Evolutionary conservation across 1,139 yeast species (phyloP), one percentile per base, ranked within the genome.

Genomic region (Lizanozyma gosingica): DNA sequence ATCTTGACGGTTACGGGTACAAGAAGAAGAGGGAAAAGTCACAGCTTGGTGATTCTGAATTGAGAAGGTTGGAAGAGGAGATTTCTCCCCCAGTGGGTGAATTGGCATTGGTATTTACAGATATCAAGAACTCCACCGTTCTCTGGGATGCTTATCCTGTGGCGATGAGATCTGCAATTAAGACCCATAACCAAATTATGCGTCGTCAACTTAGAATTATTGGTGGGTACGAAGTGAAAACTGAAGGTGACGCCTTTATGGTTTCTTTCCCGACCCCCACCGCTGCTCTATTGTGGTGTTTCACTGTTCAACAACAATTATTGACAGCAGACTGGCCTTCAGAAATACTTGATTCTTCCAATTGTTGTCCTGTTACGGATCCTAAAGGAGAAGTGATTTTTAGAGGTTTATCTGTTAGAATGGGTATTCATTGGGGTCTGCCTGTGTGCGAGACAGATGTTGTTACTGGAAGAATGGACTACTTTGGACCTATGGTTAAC

Each of bases 201-300:
- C 78, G 99, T 56, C 78, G 98, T 40, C 94, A 87, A 53, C 66
- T 92, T 48, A 76, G 97, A 49, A 82, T 90, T 39, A 87, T 86
- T 52, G 97, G 97, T 35, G 98, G 98, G 2, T 92, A 92, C 56
- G 99, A 92, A 60, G 98, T 92, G 32, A 92, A 92, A 60, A 94
- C 97, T 1, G 99, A 94, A 78, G 99, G 99, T 54, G 99, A 92
- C 67, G 96, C 98, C 0, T 92, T 92, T 53, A 90, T 92, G 86
- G 97, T 92, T n/a, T 86, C 97, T 4, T 92, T 92, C 61, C 95
- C 97, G 1, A 83, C 96, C 0, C 94, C 95, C 0, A 78, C 94
- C 0, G 73, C 94, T 17, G 97, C 97, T 0, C 65, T 94, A 42
- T 68, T 87, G 37, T 94, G 98, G 98, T 88, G 97, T 66, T 80